Conservation (phyloP, 345 rosid species). For the Aquilaria malaccensis region DNA sequence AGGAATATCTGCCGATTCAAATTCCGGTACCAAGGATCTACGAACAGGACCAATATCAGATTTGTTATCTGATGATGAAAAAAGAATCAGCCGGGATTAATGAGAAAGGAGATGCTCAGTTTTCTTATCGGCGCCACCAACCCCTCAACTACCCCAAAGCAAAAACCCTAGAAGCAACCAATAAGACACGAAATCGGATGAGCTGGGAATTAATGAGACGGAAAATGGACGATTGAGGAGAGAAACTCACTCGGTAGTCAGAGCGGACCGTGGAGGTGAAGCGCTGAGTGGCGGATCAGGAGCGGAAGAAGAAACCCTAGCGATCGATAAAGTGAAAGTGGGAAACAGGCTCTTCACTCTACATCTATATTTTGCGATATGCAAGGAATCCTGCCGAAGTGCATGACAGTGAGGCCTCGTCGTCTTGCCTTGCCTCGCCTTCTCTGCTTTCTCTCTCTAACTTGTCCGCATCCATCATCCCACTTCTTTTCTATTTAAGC, state of each 20-base stretch:
- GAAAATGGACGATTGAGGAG: slow-evolving; percentile 5
- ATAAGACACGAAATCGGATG: slow-evolving; percentile 13
- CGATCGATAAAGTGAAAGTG: slow-evolving; percentile 8
- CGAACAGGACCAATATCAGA: not conserved
- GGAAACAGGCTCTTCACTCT: slow-evolving; percentile 2
- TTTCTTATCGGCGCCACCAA: slow-evolving; percentile 15
- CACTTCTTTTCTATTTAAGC: too few species aligned
- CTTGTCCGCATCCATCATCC: not conserved
- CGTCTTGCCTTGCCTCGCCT: not conserved
- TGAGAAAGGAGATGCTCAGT: slow-evolving; percentile 20
- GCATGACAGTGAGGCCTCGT: slow-evolving; percentile 30
- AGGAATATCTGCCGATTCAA: not conserved
- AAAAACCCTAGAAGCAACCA: slow-evolving; percentile 1
- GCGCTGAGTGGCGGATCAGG: slow-evolving; percentile 6
- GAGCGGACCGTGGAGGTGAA: not conserved
- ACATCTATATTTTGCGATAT: slow-evolving; percentile 11
- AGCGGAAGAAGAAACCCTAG: slow-evolving; percentile 18
- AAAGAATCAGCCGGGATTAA: slow-evolving; percentile 26
- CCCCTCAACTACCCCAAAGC: slow-evolving; percentile 23
- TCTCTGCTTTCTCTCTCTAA: not conserved
- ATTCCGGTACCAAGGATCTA: not conserved
- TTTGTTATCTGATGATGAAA: slow-evolving; percentile 7
- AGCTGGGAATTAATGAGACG: not conserved
- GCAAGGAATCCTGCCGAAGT: slow-evolving; percentile 35
- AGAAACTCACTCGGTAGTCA: slow-evolving; percentile 23